A percentile compares a stretch with the other conserved stretches of the same genome.
Evolutionary conservation across 257 asterid species (phyloP).

Genomic region (Scutellaria minor): DNA sequence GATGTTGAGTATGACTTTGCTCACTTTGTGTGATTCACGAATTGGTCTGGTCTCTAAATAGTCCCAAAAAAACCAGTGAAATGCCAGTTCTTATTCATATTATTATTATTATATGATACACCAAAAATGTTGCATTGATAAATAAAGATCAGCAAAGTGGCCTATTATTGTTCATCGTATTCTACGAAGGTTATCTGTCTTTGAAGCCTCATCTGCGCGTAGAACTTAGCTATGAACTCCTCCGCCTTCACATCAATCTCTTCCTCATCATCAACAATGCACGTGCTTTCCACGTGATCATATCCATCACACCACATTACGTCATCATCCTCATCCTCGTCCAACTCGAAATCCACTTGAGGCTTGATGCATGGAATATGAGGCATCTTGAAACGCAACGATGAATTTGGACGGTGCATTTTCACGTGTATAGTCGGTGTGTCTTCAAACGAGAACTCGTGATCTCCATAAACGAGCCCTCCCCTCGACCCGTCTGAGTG

Average conservation of each 20-base stretch:
- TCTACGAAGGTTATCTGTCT: conserved; percentile 32
- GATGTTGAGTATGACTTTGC: too few species aligned
- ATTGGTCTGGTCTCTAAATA: too few species aligned
- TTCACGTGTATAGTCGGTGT: conserved; percentile 62
- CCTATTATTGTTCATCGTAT: background rate
- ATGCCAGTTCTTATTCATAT: too few species aligned
- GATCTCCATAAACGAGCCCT: conserved; percentile 63
- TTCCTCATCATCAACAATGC: conserved; percentile 37
- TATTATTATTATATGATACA: background rate
- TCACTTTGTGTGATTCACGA: too few species aligned
- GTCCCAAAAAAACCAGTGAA: too few species aligned
- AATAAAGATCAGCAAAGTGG: background rate
- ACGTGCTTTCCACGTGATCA: background rate
- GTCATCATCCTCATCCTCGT: conserved; percentile 7
- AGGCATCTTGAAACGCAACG: conserved; percentile 64
- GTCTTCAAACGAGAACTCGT: conserved; percentile 70
- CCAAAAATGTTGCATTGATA: background rate
- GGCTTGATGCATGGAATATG: conserved; percentile 71
- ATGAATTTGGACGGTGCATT: conserved; percentile 70
- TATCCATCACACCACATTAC: background rate
- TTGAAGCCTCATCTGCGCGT: conserved; percentile 57
- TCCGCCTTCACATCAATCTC: conserved; percentile 83
- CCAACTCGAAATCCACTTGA: conserved; percentile 52
- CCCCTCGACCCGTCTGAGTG: conserved; percentile 32
- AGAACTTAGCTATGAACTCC: conserved; percentile 67